Conservation (phyloP, 2,329 filamentous ascomycete genomes). For the Bertia moriformis region DNA sequence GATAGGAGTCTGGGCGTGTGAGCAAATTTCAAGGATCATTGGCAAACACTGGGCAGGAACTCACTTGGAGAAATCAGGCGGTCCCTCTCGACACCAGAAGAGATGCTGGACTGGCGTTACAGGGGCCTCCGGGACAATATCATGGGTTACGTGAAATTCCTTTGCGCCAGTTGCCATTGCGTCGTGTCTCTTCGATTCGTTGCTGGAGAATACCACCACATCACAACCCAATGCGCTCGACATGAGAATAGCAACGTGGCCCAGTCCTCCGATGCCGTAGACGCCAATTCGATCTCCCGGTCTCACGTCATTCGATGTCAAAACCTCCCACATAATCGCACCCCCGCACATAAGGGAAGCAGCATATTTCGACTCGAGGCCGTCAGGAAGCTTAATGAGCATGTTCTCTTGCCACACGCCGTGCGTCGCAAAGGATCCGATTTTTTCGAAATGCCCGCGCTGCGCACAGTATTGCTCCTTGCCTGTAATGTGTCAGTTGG, state of each 20-base stretch:
- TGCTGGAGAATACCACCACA: slow-evolving; percentile 48
- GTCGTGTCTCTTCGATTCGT: slow-evolving; percentile 49
- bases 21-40: no score
- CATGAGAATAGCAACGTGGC: slow-evolving; percentile 55
- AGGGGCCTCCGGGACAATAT: background rate
- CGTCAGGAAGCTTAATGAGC: slow-evolving; percentile 15
- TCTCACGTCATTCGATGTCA: slow-evolving; percentile 13
- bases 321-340: slow-evolving; percentile 23
- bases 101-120: background rate
- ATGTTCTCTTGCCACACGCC: slow-evolving; percentile 19
- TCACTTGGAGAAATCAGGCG: background rate
- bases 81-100: background rate
- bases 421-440: slow-evolving; percentile 27
- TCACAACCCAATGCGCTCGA: slow-evolving; percentile 52
- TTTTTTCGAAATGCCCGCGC: slow-evolving; percentile 23
- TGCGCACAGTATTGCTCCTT: slow-evolving; percentile 25
- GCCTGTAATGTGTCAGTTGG: slow-evolving; percentile 11
- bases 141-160: slow-evolving; percentile 44
- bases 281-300: slow-evolving; percentile 23
- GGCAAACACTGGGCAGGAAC: background rate
- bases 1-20: slow-evolving; percentile 13
- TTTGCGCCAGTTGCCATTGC: slow-evolving; percentile 40
- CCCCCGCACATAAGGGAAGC: slow-evolving; percentile 25
- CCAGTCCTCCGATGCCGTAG: slow-evolving; percentile 52
- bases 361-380: slow-evolving; percentile 14